Conservation (phyloP, 257 asterid genomes). For the Anisodus tanguticus region DNA sequence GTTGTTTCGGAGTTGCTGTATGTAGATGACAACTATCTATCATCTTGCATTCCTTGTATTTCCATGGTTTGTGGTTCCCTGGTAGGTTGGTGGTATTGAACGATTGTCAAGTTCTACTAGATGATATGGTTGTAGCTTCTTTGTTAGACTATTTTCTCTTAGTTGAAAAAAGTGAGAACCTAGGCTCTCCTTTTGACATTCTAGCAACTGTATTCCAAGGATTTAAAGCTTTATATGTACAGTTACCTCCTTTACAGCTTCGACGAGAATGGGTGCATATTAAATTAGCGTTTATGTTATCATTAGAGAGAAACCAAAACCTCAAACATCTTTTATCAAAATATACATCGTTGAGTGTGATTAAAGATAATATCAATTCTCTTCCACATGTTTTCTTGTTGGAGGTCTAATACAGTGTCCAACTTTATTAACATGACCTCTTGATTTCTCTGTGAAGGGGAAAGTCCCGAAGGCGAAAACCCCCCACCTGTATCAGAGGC, state of each 20-base stretch:
- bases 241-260: no score
- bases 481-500: no score
- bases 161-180: background rate
- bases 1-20: background rate
- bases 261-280: background rate
- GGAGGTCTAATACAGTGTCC: background rate
- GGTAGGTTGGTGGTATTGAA: slow-evolving; percentile 1
- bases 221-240: no score
- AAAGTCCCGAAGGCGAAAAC: no score
- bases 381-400: background rate
- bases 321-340: background rate
- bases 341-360: background rate
- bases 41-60: background rate
- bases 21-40: background rate
- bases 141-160: background rate
- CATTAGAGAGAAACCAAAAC: background rate
- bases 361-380: background rate
- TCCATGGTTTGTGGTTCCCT: background rate
- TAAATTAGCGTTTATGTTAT: background rate
- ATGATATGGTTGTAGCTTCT: background rate
- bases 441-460: no score
- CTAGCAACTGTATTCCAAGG: background rate
- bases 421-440: background rate
- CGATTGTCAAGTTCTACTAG: background rate
- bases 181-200: background rate